phyloP scores from a whole-genome alignment of 257 asterid species.

The Solanum corneliomulleri region DNA sequence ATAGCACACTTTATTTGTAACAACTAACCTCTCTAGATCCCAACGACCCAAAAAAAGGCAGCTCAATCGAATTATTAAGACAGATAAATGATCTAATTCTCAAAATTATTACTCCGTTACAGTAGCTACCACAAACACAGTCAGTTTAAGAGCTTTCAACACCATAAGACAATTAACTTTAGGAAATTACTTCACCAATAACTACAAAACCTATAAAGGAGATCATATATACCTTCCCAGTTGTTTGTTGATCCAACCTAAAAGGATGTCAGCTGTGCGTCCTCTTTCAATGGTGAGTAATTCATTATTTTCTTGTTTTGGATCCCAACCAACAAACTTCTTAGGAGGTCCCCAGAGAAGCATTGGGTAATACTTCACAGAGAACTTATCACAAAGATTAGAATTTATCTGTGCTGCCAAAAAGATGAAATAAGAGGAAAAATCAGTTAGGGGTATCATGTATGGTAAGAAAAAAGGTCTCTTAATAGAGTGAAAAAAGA shows the following conservation, averaged over 20 bases:
- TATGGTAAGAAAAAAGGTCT: neutral
- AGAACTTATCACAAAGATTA: constrained; percentile 78
- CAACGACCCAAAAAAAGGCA: neutral
- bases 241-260: constrained; percentile 75
- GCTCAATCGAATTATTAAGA: neutral
- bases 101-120: neutral
- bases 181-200: neutral
- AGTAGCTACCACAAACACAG: neutral
- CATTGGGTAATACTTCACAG: constrained; percentile 66
- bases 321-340: constrained; percentile 72
- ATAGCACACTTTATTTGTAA: neutral
- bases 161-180: neutral
- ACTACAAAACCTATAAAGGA: neutral
- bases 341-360: constrained; percentile 88
- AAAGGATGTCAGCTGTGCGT: constrained; percentile 56
- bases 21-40: neutral
- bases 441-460: constrained; percentile 20
- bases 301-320: constrained; percentile 47
- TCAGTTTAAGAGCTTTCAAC: neutral
- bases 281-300: constrained; percentile 46
- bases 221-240: constrained; percentile 42
- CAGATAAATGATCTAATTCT: neutral
- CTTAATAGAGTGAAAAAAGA: neutral
- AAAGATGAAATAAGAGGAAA: constrained; percentile 23
- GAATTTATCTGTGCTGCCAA: constrained; percentile 94